Percentiles rank a stretch among this genome's conserved stretches.
Conservation (phyloP, 805 yeast genomes). For the Blastobotrys robertii region DNA sequence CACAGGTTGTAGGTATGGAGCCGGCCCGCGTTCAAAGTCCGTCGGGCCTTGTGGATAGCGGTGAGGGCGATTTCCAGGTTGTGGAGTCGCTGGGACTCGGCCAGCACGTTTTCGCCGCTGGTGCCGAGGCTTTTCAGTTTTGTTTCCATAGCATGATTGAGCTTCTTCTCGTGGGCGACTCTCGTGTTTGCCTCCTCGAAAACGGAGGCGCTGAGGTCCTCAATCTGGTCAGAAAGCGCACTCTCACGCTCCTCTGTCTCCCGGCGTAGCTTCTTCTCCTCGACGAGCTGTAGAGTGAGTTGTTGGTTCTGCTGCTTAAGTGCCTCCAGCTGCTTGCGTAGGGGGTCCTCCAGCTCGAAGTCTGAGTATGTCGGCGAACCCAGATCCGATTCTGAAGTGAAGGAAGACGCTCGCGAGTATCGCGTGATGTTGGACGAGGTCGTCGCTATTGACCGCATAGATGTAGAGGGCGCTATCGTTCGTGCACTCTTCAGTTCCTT, state of each 20-base stretch:
- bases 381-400: neutral
- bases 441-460: neutral
- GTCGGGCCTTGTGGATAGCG: constrained; percentile 16
- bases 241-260: constrained; percentile 15
- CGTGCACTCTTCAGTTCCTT: constrained; percentile 10
- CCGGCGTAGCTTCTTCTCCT: constrained; percentile 13
- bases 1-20: constrained; percentile 10
- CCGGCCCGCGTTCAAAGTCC: constrained; percentile 12
- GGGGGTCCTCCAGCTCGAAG: neutral
- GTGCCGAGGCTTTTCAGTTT: neutral
- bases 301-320: constrained; percentile 3
- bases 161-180: constrained; percentile 9
- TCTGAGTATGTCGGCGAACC: neutral
- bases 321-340: constrained; percentile 3
- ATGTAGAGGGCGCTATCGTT: neutral
- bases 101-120: neutral
- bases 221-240: constrained; percentile 14
- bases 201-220: constrained; percentile 16
- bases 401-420: neutral
- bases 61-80: constrained; percentile 14
- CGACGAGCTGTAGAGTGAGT: neutral
- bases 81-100: constrained; percentile 8
- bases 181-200: constrained; percentile 18
- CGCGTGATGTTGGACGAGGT: neutral
- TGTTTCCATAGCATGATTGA: neutral